phyloP scores from a whole-genome alignment of 2,329 filamentous ascomycete genomes.

The Camptophora hylomeconis region DNA sequence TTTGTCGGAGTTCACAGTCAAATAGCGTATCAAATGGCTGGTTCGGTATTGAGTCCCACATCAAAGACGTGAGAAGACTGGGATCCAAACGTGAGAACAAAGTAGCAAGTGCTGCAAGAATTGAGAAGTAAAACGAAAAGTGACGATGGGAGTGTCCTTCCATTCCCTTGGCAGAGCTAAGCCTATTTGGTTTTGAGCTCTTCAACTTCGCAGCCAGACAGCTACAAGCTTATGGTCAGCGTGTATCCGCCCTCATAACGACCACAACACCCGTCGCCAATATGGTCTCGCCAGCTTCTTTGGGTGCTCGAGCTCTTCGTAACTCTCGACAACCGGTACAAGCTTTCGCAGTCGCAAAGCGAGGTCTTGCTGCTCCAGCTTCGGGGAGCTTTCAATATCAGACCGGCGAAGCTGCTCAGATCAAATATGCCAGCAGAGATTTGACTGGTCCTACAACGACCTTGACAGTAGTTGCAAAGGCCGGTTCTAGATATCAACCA shows the following conservation, averaged over 20 bases:
- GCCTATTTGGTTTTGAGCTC: constrained; percentile 1
- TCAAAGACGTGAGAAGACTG: no score
- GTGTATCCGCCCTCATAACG: no score
- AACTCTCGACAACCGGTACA: constrained; percentile 47
- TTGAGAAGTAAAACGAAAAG: no score
- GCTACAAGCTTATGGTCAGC: constrained; percentile 1
- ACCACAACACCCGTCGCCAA: no score
- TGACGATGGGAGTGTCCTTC: constrained; percentile 6
- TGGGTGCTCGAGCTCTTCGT: constrained; percentile 51
- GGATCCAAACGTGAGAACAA: no score
- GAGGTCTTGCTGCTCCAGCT: constrained; percentile 53
- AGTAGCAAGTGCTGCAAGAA: no score
- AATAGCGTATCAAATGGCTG: no score
- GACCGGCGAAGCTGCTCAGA: constrained; percentile 67
- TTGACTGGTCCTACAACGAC: constrained; percentile 78
- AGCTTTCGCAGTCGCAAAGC: constrained; percentile 41
- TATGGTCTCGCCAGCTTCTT: constrained; percentile 58
- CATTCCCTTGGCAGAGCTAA: constrained; percentile 2
- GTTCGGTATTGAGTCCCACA: no score
- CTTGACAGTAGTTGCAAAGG: constrained; percentile 83
- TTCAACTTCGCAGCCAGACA: constrained; percentile 1
- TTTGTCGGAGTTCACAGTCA: no score
- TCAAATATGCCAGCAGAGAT: constrained; percentile 90
- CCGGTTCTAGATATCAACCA: constrained; percentile 84
- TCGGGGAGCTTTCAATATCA: constrained; percentile 76